phyloP scores from a whole-genome alignment of 208 protist species.

The Leishmania tropica region DNA sequence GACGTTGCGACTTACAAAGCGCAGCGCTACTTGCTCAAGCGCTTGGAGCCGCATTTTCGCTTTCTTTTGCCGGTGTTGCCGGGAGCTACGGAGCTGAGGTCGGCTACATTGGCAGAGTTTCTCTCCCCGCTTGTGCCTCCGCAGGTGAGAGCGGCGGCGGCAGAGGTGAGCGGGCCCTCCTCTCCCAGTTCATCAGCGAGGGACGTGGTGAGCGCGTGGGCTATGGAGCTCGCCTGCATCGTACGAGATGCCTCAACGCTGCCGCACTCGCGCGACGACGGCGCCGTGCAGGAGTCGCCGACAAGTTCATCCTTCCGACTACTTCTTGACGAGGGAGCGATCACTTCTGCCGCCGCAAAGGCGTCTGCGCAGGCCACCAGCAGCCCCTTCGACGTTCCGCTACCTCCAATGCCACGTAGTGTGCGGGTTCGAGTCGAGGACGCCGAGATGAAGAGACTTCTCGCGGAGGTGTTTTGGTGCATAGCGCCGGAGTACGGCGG shows the following conservation, averaged over 20 bases:
- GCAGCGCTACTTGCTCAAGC: conserved; percentile 44
- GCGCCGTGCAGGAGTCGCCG: neutral
- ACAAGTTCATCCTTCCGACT: neutral
- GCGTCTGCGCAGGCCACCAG: neutral
- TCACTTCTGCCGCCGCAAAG: neutral
- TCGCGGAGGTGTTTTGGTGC: conserved; percentile 79
- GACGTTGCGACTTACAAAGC: conserved; percentile 23
- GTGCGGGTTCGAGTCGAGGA: conserved; percentile 53
- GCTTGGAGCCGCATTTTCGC: conserved; percentile 50
- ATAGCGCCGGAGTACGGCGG: conserved; percentile 54
- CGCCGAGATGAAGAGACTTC: conserved; percentile 36
- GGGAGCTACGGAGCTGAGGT: conserved; percentile 38
- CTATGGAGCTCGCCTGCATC: conserved; percentile 47
- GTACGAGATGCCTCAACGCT: conserved; percentile 33
- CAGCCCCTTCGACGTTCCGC: conserved; percentile 40
- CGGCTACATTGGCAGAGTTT: conserved; percentile 41
- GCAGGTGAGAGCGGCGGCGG: conserved; percentile 18
- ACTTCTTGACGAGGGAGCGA: neutral
- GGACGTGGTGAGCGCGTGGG: conserved; percentile 25
- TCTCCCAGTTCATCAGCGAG: neutral
- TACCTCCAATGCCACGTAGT: conserved; percentile 52
- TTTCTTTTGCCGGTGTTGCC: conserved; percentile 76
- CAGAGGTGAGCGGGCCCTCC: neutral
- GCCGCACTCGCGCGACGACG: neutral
- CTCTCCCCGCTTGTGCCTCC: conserved; percentile 22